A percentile compares a stretch with the other conserved stretches of the same genome.
phyloP scores from a whole-genome alignment of 1,139 yeast species.

The Trichomonascaceae sp. region DNA sequence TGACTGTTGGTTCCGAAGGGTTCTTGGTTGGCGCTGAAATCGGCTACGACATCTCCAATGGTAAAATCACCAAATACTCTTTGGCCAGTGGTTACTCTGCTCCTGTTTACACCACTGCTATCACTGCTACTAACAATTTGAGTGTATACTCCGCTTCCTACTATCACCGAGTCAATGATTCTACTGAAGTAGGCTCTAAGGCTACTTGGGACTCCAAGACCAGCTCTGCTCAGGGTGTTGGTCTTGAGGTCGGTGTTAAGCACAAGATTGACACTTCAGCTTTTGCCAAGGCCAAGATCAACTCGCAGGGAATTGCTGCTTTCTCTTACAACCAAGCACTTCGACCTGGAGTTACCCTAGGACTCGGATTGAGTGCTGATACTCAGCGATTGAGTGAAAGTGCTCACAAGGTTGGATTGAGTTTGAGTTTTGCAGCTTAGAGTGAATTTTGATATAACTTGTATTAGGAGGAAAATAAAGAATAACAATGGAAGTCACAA shows the following conservation, averaged over 20 bases:
- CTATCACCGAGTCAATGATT: slow-evolving; percentile 90
- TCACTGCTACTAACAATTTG: slow-evolving; percentile 85
- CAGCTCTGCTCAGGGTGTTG: slow-evolving; percentile 56
- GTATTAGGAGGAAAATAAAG: background rate
- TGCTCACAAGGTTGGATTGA: slow-evolving; percentile 96
- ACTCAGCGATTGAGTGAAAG: slow-evolving; percentile 95
- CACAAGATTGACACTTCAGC: slow-evolving; percentile 82
- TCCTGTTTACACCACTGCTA: slow-evolving; percentile 80
- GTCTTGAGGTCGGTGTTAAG: slow-evolving; percentile 93
- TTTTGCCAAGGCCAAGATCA: slow-evolving; percentile 92
- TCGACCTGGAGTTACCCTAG: slow-evolving; percentile 96
- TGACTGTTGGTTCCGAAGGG: slow-evolving; percentile 93
- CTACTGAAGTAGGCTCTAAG: slow-evolving; percentile 96
- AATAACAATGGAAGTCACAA: no score
- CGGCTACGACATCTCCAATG: slow-evolving; percentile 91
- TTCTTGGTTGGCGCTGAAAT: slow-evolving; percentile 96
- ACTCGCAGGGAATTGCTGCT: slow-evolving; percentile 94
- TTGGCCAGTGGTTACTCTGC: slow-evolving; percentile 92
- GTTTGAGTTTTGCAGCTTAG: slow-evolving; percentile 86
- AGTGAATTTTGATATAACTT: slow-evolving; percentile 1
- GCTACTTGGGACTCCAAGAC: slow-evolving; percentile 92
- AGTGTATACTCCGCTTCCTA: slow-evolving; percentile 91
- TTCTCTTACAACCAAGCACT: slow-evolving; percentile 90
- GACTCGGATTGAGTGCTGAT: slow-evolving; percentile 96
- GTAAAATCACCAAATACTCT: slow-evolving; percentile 90